A percentile compares a stretch with the other conserved stretches of the same genome.
phyloP scores from a whole-genome alignment of 2,329 filamentous ascomycete species.

The Trichoderma sp. region DNA sequence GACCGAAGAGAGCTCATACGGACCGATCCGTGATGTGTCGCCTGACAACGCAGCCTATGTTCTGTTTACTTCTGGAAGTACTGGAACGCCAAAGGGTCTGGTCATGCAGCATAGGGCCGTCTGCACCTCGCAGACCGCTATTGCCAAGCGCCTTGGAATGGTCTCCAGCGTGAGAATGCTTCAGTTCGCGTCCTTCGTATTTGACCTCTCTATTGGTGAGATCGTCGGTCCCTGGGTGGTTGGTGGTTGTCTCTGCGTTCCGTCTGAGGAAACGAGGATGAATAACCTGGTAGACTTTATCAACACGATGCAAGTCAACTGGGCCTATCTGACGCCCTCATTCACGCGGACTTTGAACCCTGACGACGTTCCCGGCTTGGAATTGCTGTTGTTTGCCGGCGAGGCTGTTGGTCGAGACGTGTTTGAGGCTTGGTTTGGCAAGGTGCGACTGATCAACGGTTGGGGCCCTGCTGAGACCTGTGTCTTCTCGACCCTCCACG shows the following conservation, averaged over 20 bases:
- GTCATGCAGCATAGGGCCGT: slow-evolving; percentile 29
- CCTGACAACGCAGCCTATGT: slow-evolving; percentile 29
- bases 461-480: slow-evolving; percentile 32
- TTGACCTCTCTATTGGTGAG: slow-evolving; percentile 30
- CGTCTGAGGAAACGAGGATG: slow-evolving; percentile 26
- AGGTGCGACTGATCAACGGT: slow-evolving; percentile 29
- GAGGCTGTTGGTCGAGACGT: slow-evolving; percentile 29
- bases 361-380: slow-evolving; percentile 25
- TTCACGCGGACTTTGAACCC: slow-evolving; percentile 28
- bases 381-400: slow-evolving; percentile 29
- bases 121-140: slow-evolving; percentile 26
- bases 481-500: slow-evolving; percentile 27
- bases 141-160: slow-evolving; percentile 15
- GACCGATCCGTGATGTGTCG: slow-evolving; percentile 11
- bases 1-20: background rate
- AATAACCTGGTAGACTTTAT: slow-evolving; percentile 29
- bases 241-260: slow-evolving; percentile 30
- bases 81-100: slow-evolving; percentile 30
- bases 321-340: slow-evolving; percentile 30
- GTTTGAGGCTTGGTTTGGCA: slow-evolving; percentile 29
- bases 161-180: slow-evolving; percentile 27
- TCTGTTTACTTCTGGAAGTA: slow-evolving; percentile 30
- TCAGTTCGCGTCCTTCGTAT: slow-evolving; percentile 31
- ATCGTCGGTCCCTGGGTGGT: slow-evolving; percentile 29
- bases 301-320: slow-evolving; percentile 11